These are phyloP conservation scores for Ascochyta koolunga DNA, from an alignment of 2,329 filamentous ascomycete species.

Conservation along the genomic window DNA sequence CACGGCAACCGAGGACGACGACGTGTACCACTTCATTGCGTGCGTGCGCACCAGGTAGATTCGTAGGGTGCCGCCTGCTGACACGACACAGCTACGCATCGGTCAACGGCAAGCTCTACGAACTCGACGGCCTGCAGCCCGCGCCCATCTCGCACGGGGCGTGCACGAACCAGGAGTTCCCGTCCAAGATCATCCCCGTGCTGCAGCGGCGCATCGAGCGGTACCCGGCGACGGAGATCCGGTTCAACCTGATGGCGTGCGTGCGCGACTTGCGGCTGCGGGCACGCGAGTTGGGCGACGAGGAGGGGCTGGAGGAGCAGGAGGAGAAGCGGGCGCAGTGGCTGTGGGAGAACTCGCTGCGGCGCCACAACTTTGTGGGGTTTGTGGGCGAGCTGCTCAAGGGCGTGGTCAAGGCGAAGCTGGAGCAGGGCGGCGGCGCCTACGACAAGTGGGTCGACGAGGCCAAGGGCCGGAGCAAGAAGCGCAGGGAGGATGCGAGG, in stretches of 20 bases:
- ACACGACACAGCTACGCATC: slow-evolving; percentile 67
- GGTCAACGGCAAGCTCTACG: slow-evolving; percentile 81
- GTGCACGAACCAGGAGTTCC: slow-evolving; percentile 74
- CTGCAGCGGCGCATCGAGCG: slow-evolving; percentile 81
- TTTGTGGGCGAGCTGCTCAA: slow-evolving; percentile 91
- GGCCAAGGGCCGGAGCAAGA: slow-evolving; percentile 64
- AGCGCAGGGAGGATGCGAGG: slow-evolving; percentile 54
- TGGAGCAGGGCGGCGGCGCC: slow-evolving; percentile 67
- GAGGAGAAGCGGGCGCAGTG: slow-evolving; percentile 83
- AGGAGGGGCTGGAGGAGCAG: slow-evolving; percentile 77
- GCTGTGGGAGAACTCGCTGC: slow-evolving; percentile 92
- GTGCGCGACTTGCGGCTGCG: slow-evolving; percentile 79
- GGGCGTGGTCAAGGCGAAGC: slow-evolving; percentile 77
- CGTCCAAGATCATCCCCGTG: slow-evolving; percentile 82
- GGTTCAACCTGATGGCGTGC: slow-evolving; percentile 95
- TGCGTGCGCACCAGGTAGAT: slow-evolving; percentile 19
- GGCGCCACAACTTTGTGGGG: slow-evolving; percentile 94
- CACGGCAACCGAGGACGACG: slow-evolving; percentile 74
- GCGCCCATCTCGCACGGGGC: slow-evolving; percentile 87
- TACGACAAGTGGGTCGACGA: slow-evolving; percentile 78
- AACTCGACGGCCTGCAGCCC: slow-evolving; percentile 92
- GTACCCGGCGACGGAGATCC: slow-evolving; percentile 86
- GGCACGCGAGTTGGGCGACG: slow-evolving; percentile 82
- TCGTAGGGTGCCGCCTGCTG: not conserved
- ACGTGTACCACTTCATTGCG: slow-evolving; percentile 97